phyloP scores from a whole-genome alignment of 2,329 filamentous ascomycete genomes.

The Trichophyton schoenleinii region DNA sequence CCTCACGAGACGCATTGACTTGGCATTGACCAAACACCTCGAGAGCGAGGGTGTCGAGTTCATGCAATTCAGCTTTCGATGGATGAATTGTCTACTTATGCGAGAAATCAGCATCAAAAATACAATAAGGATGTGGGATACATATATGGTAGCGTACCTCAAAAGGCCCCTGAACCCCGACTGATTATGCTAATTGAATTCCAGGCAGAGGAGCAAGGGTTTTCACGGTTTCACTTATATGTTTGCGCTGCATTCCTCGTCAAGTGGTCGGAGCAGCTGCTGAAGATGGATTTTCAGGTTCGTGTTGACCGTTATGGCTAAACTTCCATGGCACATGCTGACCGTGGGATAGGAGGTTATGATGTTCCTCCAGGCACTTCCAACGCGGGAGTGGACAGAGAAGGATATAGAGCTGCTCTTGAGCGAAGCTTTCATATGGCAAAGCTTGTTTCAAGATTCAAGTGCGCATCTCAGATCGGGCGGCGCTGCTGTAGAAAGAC shows the following conservation, averaged over 20 bases:
- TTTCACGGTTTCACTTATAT: slow-evolving; percentile 96
- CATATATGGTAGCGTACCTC: slow-evolving; percentile 60
- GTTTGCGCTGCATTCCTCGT: slow-evolving; percentile 96
- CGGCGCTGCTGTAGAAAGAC: slow-evolving; percentile 15
- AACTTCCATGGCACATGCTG: neutral
- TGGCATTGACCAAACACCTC: slow-evolving; percentile 70
- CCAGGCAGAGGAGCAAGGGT: slow-evolving; percentile 94
- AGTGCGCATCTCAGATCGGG: slow-evolving; percentile 60
- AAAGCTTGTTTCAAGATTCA: slow-evolving; percentile 89
- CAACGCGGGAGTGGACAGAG: slow-evolving; percentile 88
- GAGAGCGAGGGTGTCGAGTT: slow-evolving; percentile 90
- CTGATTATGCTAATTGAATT: slow-evolving; percentile 14
- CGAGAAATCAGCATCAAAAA: slow-evolving; percentile 92
- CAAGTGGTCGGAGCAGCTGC: slow-evolving; percentile 90
- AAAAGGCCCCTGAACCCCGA: neutral
- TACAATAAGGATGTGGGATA: slow-evolving; percentile 99
- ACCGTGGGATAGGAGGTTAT: slow-evolving; percentile 63
- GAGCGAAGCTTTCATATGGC: slow-evolving; percentile 97
- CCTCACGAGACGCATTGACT: slow-evolving; percentile 80
- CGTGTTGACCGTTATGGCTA: slow-evolving; percentile 5
- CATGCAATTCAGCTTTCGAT: slow-evolving; percentile 97
- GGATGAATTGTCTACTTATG: slow-evolving; percentile 99
- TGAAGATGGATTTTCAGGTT: slow-evolving; percentile 84
- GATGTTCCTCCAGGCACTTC: slow-evolving; percentile 96
- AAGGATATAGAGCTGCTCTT: slow-evolving; percentile 94